phyloP scores from a whole-genome alignment of 2,329 filamentous ascomycete genomes.

The Colletotrichum horii region DNA sequence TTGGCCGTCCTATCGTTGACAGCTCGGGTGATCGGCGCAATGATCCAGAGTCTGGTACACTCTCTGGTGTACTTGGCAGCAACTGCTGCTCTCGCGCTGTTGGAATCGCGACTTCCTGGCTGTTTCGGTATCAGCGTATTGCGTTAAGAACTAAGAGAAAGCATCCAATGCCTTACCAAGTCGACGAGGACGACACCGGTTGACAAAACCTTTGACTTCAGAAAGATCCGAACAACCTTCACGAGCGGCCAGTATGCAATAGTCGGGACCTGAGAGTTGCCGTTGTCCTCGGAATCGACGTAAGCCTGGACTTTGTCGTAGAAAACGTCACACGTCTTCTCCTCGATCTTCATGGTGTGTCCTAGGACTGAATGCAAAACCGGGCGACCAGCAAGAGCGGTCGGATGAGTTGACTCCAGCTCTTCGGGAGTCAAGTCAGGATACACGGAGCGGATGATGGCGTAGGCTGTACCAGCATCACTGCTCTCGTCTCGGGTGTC shows the following conservation, averaged over 20 bases:
- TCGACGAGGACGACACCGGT: conserved; percentile 46
- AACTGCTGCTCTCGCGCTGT: conserved; percentile 62
- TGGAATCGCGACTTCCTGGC: conserved; percentile 64
- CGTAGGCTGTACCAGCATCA: conserved; percentile 45
- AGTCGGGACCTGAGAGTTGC: neutral
- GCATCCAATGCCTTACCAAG: conserved; percentile 37
- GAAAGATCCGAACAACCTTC: conserved; percentile 50
- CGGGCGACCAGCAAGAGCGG: neutral
- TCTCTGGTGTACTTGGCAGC: conserved; percentile 64
- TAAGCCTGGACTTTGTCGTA: neutral
- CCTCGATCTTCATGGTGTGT: neutral
- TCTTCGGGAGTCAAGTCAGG: conserved; percentile 26
- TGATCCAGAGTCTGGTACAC: conserved; percentile 65
- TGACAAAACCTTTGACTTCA: conserved; percentile 36
- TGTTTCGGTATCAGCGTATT: conserved; percentile 22
- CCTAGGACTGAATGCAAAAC: neutral
- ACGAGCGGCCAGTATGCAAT: conserved; percentile 55
- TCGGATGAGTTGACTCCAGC: neutral
- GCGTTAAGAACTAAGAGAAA: conserved; percentile 19
- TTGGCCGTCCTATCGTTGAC: conserved; percentile 66
- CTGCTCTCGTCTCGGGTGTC: conserved; percentile 46
- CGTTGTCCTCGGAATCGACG: neutral
- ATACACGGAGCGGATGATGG: conserved; percentile 52
- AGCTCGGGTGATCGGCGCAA: conserved; percentile 65
- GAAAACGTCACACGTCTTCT: neutral